phyloP scores from a whole-genome alignment of 306 rosid species.

The Glycine soja region DNA sequence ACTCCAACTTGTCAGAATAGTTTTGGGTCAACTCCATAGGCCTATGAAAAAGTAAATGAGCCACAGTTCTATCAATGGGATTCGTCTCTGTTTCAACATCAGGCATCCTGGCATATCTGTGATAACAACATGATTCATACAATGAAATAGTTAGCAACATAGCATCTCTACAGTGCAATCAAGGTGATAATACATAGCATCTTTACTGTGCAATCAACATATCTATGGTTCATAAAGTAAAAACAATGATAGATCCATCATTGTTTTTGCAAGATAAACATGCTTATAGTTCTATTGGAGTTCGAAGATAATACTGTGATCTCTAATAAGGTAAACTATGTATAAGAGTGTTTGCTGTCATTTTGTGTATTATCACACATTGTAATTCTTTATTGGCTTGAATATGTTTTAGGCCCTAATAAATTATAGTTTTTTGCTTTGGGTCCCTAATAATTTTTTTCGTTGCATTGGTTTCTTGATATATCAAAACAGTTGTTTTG shows the following conservation, averaged over 20 bases:
- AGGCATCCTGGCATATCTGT: constrained; percentile 58
- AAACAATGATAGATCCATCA: not conserved
- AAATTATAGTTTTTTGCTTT: too few relatives aligned
- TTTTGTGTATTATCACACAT: too few relatives aligned
- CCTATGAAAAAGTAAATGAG: constrained; percentile 89
- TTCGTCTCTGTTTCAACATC: constrained; percentile 85
- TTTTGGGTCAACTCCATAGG: constrained; percentile 65
- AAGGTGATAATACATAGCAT: constrained; percentile 1
- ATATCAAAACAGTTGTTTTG: too few relatives aligned
- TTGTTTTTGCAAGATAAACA: constrained; percentile 22
- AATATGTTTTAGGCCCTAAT: too few relatives aligned
- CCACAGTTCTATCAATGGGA: constrained; percentile 86
- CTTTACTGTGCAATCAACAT: constrained; percentile 7
- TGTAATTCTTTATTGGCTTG: too few relatives aligned
- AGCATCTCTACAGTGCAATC: constrained; percentile 31
- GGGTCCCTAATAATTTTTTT: too few relatives aligned
- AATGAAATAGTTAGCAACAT: not conserved
- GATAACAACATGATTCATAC: not conserved
- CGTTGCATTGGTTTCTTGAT: too few relatives aligned
- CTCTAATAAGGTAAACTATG: constrained; percentile 11
- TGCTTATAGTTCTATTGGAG: constrained; percentile 17
- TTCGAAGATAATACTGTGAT: not conserved
- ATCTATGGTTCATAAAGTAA: constrained; percentile 30
- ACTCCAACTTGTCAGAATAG: constrained; percentile 58
- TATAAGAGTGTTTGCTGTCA: too few relatives aligned